Evolutionary conservation across 2,329 filamentous ascomycete species (phyloP).

Genomic region (Passalora sequoiae): DNA sequence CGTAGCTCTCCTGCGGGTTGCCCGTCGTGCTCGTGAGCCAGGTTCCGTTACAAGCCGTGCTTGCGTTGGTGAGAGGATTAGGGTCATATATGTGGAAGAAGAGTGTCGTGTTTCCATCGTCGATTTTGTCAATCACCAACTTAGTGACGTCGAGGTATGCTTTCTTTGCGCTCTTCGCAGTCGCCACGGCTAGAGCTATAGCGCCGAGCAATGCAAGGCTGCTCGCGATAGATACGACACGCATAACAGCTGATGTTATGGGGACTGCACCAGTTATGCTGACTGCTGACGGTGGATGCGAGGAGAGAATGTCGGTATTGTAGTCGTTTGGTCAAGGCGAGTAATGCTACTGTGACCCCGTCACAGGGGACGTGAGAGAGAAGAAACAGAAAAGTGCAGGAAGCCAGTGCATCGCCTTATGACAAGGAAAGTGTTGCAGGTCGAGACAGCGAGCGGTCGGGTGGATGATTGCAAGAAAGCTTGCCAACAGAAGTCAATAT

Average conservation of each 20-base stretch:
- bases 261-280: too few relatives aligned
- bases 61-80: slow-evolving; percentile 26
- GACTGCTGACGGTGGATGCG: too few relatives aligned
- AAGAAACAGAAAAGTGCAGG: neutral
- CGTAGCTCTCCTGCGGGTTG: slow-evolving; percentile 23
- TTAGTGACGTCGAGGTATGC: slow-evolving; percentile 20
- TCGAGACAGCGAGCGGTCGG: neutral
- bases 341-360: neutral
- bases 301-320: too few relatives aligned
- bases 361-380: neutral
- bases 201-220: slow-evolving; percentile 6
- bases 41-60: slow-evolving; percentile 20
- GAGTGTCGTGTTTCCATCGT: slow-evolving; percentile 23
- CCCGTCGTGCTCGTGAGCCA: slow-evolving; percentile 21
- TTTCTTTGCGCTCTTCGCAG: slow-evolving; percentile 12
- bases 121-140: slow-evolving; percentile 16
- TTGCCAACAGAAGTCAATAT: slow-evolving; percentile 1
- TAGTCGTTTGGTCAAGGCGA: neutral
- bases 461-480: slow-evolving; percentile 2
- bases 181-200: neutral
- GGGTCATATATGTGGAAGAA: slow-evolving; percentile 29
- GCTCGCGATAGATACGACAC: neutral
- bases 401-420: too few relatives aligned
- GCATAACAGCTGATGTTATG: slow-evolving; percentile 1
- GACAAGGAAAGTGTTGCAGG: slow-evolving; percentile 8